Evolutionary conservation across 2,329 filamentous ascomycete genomes (phyloP), one percentile per base, ranked within the genome.

Genomic region (Ophiostoma tasmaniense): DNA sequence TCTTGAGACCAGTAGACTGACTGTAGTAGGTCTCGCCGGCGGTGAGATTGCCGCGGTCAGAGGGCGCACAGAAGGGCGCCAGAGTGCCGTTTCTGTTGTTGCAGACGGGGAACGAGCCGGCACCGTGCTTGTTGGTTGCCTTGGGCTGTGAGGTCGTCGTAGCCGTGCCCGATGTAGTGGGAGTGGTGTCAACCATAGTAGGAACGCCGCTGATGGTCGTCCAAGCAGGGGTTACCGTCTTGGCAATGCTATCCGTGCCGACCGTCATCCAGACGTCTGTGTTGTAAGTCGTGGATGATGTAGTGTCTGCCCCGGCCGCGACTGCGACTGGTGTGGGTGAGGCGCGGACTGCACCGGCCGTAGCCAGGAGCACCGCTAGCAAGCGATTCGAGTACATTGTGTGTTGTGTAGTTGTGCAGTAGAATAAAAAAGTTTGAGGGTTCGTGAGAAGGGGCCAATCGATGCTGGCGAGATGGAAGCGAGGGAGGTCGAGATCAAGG

Each of bases 1-100:
- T 45, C 17, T n/a, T 7, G n/a, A n/a, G 42, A 50, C 6, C 6
- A 22, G 22, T 5, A 28, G 72, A 64, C 79, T 71, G 74, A 86
- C 84, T 77, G 72, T 85, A 87, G 75, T 87, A 86, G 0, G 80
- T 84, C 14, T 73, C 77, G 37, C 78, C 82, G 1, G 79, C 78
- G 70, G 80, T 79, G 30, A 87, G 75, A 10, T 78, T 78, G 67
- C 79, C 79, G 69, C 80, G 80, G 20, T 76, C 73, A 10, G 76
- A 74, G 0, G 85, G 85, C 17, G 78, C 75, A 75, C 85, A 87
- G 73, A 86, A 85, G 0, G 85, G 85, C 69, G 80, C 81, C 69
- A 79, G 74, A 20, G 76, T 74, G 39, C 81, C 82, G 65, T 84
- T 78, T 61, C 74, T 74, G 74, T 85, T 85, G 74, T 77, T 74